phyloP scores from a whole-genome alignment of 805 yeast genomes.

The Yarrowia sp. region DNA sequence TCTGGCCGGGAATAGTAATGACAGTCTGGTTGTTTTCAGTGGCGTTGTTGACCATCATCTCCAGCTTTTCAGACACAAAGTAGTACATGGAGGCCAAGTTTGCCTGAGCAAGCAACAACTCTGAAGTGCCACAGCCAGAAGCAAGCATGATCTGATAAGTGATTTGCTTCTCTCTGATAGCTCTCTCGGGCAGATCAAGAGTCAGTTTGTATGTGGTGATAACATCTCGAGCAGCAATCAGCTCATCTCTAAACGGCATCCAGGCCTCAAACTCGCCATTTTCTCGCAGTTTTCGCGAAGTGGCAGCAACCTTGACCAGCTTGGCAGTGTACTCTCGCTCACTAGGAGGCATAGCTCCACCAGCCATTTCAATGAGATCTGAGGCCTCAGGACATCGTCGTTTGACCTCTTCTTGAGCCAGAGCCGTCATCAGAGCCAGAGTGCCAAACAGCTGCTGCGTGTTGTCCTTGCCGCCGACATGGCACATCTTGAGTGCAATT shows the following conservation, averaged over 20 bases:
- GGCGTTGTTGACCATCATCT: conserved; percentile 33
- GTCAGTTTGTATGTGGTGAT: conserved; percentile 68
- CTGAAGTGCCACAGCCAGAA: conserved; percentile 65
- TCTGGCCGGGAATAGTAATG: neutral
- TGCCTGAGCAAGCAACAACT: conserved; percentile 50
- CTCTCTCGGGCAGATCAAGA: conserved; percentile 62
- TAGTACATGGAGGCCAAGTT: conserved; percentile 69
- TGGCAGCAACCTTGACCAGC: conserved; percentile 28
- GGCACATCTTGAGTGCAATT: conserved; percentile 65
- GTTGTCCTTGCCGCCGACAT: conserved; percentile 47
- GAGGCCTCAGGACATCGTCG: conserved; percentile 33
- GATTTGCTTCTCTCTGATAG: conserved; percentile 58
- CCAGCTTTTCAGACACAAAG: conserved; percentile 63
- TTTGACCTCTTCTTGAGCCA: conserved; percentile 66
- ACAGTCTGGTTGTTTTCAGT: neutral
- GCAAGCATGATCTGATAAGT: conserved; percentile 72
- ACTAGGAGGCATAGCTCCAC: neutral
- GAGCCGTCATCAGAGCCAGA: conserved; percentile 56
- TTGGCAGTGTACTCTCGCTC: neutral
- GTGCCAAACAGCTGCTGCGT: conserved; percentile 43
- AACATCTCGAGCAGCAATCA: conserved; percentile 72
- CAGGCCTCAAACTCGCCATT: conserved; percentile 27
- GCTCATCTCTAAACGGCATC: conserved; percentile 69
- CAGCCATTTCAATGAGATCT: neutral
- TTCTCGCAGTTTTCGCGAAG: neutral